phyloP scores from a whole-genome alignment of 2,329 filamentous ascomycete genomes.

The Helicocarpus griseus region DNA sequence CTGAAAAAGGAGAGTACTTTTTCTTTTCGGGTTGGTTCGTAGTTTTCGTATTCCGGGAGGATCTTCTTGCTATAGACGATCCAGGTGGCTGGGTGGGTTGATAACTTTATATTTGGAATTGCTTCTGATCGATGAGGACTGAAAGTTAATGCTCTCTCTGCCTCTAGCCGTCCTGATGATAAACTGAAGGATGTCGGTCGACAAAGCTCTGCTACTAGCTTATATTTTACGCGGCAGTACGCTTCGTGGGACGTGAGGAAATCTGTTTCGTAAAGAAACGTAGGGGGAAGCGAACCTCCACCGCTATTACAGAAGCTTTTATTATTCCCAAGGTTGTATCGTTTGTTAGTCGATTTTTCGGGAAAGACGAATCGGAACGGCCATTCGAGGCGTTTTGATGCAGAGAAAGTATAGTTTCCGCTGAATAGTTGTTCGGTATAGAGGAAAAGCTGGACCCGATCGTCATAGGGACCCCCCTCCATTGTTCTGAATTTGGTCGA shows the following conservation, averaged over 20 bases:
- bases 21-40: conserved; percentile 2
- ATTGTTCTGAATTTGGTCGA: neutral
- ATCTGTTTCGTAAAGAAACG: neutral
- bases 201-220: neutral
- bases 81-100: neutral
- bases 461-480: neutral
- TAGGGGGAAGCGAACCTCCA: neutral
- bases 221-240: neutral
- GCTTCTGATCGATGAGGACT: neutral
- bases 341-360: neutral
- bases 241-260: no score
- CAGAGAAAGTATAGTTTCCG: neutral
- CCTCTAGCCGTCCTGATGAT: neutral
- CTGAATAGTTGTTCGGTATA: neutral
- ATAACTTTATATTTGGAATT: neutral
- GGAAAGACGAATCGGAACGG: conserved; percentile 1
- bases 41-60: conserved; percentile 2
- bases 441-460: neutral
- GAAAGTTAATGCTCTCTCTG: neutral
- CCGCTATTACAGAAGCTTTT: neutral
- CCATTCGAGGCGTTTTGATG: neutral
- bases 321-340: neutral
- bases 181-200: neutral
- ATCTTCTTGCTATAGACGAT: neutral
- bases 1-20: neutral